A percentile compares a stretch with the other conserved stretches of the same genome.
Evolutionary conservation across 202 grass and related monocot species (phyloP).

Genomic region (Bolboschoenoplectus hybrid): DNA sequence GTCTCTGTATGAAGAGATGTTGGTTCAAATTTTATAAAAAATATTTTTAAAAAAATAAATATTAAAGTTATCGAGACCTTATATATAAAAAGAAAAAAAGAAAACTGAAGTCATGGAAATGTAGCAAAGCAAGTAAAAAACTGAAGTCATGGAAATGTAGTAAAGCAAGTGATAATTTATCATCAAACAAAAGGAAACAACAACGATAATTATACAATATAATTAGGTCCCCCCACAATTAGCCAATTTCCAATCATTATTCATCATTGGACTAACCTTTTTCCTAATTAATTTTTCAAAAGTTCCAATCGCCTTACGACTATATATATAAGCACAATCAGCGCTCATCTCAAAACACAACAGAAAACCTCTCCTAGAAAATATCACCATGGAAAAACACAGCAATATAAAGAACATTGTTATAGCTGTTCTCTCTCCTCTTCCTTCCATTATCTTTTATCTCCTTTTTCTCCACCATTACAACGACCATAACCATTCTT

Average conservation of each 20-base stretch:
- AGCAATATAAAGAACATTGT: conserved; percentile 64
- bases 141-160: background rate
- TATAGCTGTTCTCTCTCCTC: conserved; percentile 66
- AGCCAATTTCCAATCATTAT: conserved; percentile 22
- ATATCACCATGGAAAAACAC: conserved; percentile 30
- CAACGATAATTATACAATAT: background rate
- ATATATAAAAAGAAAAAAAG: too few relatives aligned
- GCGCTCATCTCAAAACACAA: conserved; percentile 4
- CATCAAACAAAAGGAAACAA: background rate
- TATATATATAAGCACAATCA: conserved; percentile 6
- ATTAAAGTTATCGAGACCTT: too few relatives aligned
- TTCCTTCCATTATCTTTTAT: conserved; percentile 87
- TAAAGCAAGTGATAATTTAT: conserved; percentile 9
- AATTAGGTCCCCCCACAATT: background rate
- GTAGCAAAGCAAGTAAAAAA: too few relatives aligned
- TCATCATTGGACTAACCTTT: background rate
- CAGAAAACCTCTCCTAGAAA: background rate
- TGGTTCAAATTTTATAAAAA: too few relatives aligned
- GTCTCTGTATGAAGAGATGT: too few relatives aligned
- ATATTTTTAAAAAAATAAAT: too few relatives aligned
- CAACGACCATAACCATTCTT: background rate
- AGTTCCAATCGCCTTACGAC: background rate
- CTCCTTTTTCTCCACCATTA: conserved; percentile 58
- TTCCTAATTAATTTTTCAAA: background rate
- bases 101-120: too few relatives aligned